phyloP scores from a whole-genome alignment of 1,284 basidiomycete species.

The Leccinum ambiguum region DNA sequence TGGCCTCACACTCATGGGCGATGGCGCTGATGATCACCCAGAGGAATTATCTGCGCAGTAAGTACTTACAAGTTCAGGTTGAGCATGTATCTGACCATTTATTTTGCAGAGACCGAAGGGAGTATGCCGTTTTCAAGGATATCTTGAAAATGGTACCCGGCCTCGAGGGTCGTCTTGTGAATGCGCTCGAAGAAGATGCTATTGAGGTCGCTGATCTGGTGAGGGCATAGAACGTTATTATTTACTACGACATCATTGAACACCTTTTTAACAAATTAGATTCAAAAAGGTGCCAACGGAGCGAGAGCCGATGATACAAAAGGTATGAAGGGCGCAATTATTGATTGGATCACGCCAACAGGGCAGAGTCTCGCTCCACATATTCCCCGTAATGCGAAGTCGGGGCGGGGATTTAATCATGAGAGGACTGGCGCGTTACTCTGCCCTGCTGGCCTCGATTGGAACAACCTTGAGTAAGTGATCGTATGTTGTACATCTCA shows the following conservation, averaged over 20 bases:
- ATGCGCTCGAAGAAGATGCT: not conserved
- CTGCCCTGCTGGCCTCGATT: not conserved
- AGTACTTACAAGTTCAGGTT: not conserved
- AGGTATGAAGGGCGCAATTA: slow-evolving; percentile 2
- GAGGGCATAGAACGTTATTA: not conserved
- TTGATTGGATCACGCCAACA: slow-evolving; percentile 5
- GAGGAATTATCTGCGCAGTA: slow-evolving; percentile 1
- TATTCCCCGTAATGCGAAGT: slow-evolving; percentile 1
- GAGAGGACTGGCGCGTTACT: not conserved
- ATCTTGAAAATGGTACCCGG: not conserved
- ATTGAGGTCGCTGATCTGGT: not conserved
- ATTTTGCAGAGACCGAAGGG: not conserved
- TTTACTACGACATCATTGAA: too few relatives aligned
- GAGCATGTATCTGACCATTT: not conserved
- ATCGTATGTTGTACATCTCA: not conserved
- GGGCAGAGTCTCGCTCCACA: not conserved
- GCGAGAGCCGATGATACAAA: slow-evolving; percentile 3
- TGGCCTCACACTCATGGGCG: not conserved
- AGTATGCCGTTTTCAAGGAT: slow-evolving; percentile 2
- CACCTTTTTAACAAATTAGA: not conserved
- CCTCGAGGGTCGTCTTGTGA: not conserved
- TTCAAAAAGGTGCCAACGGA: not conserved
- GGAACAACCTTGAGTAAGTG: slow-evolving; percentile 4
- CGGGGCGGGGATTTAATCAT: slow-evolving; percentile 2
- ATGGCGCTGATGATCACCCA: not conserved